Conservation (phyloP, 371 early-diverging fungal genomes). For the Apophysomyces elegans region DNA sequence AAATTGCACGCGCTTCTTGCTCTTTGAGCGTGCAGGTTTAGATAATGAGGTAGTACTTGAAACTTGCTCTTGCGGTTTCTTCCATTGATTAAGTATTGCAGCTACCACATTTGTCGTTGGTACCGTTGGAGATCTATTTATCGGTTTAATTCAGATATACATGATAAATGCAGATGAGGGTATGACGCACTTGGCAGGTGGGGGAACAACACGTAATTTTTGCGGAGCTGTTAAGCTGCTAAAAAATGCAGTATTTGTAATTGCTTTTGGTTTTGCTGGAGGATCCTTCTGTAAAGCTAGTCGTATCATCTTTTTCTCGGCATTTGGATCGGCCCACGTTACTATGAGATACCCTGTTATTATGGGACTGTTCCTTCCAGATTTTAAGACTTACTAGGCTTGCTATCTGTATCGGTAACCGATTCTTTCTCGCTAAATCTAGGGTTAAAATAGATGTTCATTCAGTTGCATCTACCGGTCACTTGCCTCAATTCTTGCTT, state of each 20-base stretch:
- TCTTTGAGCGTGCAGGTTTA: background rate
- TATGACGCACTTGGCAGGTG: constrained; percentile 7
- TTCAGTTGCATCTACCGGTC: background rate
- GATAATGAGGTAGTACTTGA: background rate
- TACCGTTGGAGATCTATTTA: background rate
- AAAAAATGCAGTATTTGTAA: constrained; percentile 18
- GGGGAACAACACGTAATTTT: constrained; percentile 5
- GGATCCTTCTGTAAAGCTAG: constrained; percentile 36
- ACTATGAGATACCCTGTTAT: background rate
- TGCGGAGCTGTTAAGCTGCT: constrained; percentile 7
- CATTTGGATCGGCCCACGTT: background rate
- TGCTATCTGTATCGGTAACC: background rate
- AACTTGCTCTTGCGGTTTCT: background rate
- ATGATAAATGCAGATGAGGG: no score
- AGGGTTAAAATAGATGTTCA: background rate
- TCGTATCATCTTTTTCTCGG: constrained; percentile 10
- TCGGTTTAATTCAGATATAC: background rate
- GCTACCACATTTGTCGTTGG: background rate
- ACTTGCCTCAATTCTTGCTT: background rate
- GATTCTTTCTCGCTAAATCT: background rate
- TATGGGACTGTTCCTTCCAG: no score
- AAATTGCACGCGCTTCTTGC: constrained; percentile 28
- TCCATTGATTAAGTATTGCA: background rate
- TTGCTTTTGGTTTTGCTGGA: constrained; percentile 24
- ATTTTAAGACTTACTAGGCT: background rate